These are phyloP conservation scores for Tuber brumale DNA, from an alignment of 495 filamentous ascomycete genomes.

Conservation along the genomic window DNA sequence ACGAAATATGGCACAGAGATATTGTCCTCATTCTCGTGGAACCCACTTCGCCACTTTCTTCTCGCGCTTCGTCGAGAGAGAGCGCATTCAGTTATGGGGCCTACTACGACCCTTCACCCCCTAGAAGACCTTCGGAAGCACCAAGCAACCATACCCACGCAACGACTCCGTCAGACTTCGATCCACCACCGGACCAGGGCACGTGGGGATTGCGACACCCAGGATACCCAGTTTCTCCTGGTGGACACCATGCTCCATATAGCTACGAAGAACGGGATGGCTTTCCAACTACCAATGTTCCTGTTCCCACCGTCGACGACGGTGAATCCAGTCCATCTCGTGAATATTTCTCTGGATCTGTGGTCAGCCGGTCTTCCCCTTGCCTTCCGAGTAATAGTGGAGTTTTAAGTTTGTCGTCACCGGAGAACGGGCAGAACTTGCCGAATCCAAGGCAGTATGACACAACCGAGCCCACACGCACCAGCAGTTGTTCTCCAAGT, in stretches of 20 bases:
- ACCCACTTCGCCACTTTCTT: constrained; percentile 10
- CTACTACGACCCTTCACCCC: background rate
- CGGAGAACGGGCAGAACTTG: background rate
- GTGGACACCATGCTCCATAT: background rate
- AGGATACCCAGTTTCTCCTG: background rate
- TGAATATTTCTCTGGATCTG: background rate
- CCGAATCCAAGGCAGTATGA: background rate
- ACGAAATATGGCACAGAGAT: constrained; percentile 24
- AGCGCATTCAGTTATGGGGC: background rate
- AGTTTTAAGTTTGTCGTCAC: background rate
- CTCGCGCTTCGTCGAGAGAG: constrained; percentile 2
- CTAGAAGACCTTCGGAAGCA: background rate
- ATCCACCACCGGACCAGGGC: background rate
- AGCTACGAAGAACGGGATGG: background rate
- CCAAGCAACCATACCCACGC: background rate
- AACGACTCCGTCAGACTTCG: background rate
- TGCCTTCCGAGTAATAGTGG: background rate
- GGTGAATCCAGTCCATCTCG: background rate
- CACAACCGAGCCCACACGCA: background rate
- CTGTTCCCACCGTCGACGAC: background rate
- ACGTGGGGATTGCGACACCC: background rate
- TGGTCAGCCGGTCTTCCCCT: background rate
- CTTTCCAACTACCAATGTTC: background rate
- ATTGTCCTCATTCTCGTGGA: constrained; percentile 19
- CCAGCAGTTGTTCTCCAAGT: constrained; percentile 6